Evolutionary conservation across 2,329 filamentous ascomycete species (phyloP), one percentile per base, ranked within the genome.

Genomic region (Talaromyces funiculosus): DNA sequence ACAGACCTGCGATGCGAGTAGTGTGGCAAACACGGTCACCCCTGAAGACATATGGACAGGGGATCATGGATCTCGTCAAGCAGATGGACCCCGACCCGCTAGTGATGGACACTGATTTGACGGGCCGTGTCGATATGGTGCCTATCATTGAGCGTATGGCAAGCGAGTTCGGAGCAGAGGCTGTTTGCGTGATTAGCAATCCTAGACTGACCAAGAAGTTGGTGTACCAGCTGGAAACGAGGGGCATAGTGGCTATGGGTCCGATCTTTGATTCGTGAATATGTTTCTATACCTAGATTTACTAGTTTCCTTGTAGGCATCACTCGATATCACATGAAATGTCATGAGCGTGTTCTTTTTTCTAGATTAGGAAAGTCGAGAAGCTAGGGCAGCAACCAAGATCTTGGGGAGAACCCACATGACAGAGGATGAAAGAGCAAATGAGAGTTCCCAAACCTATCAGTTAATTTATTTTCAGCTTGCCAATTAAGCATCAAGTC

Each of bases 141-240:
- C 78, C 77, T 12, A 76, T 84, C 49, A 79, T 81, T 40, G 86
- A 82, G 66, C 73, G 77, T 8, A 75, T 86, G 56, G 77, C 75
- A 53, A 67, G 67, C 53, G 72, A 81, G 33, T 77, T 77, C 26
- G 65, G 74, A 0, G 81, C 82, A 1, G 88, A 91, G 77, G 89
- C 87, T 2, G 86, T 90, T 38, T 86, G 90, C 68, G 82, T 90
- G 62, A 87, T 92, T 67, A 86, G 85, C 59, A 92, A 91, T 70
- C 84, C 86, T 61, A 81, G 75, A 60, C 81, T 90, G 35, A 90
- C 88, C 18, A 81, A 81, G 67, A 84, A 84, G 75, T 80, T 91
- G 1, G 87, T 91, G 0, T 88, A 86, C 69, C 86, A 82, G 8
- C 75, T 92, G 55, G 87, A 90, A 74, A 80, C 78, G 38, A 79